phyloP scores from a whole-genome alignment of 2,329 filamentous ascomycete genomes.

The Exophiala sp. region DNA sequence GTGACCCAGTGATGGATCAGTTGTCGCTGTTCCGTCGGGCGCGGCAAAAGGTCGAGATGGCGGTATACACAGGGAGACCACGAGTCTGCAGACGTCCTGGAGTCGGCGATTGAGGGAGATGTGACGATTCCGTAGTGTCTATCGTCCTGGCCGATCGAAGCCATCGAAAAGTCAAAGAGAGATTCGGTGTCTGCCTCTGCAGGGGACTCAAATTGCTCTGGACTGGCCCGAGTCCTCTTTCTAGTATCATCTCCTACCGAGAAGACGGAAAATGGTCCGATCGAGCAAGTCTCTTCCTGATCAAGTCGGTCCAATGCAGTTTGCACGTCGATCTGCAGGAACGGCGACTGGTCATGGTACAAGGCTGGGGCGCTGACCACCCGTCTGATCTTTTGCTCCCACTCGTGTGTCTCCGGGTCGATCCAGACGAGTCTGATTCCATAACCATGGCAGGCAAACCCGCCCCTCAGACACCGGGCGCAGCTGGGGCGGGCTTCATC shows the following conservation, averaged over 20 bases:
- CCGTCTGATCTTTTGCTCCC: conserved; percentile 22
- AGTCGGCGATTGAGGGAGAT: not conserved
- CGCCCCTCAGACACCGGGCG: conserved; percentile 29
- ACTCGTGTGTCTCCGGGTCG: conserved; percentile 16
- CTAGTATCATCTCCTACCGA: not conserved
- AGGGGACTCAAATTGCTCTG: too few species aligned
- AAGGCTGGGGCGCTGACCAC: conserved; percentile 17
- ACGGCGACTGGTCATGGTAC: conserved; percentile 17
- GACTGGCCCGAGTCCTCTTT: not conserved
- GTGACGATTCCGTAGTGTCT: not conserved
- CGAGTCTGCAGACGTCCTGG: not conserved
- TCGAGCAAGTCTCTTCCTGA: not conserved
- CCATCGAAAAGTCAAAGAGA: not conserved
- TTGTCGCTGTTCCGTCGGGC: conserved; percentile 20
- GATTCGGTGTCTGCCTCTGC: not conserved
- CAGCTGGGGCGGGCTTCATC: conserved; percentile 30
- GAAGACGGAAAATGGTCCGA: conserved; percentile 22
- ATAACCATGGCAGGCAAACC: conserved; percentile 32
- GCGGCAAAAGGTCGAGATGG: conserved; percentile 21
- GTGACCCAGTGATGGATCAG: conserved; percentile 32
- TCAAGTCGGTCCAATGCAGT: conserved; percentile 19
- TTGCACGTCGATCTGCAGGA: conserved; percentile 16
- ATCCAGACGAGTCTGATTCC: conserved; percentile 23
- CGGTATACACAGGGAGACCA: conserved; percentile 2
- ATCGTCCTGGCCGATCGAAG: not conserved